A percentile compares a stretch with the other conserved stretches of the same genome.
Conservation (phyloP, 2,329 filamentous ascomycete genomes). For the Clarireedia monteithiana region DNA sequence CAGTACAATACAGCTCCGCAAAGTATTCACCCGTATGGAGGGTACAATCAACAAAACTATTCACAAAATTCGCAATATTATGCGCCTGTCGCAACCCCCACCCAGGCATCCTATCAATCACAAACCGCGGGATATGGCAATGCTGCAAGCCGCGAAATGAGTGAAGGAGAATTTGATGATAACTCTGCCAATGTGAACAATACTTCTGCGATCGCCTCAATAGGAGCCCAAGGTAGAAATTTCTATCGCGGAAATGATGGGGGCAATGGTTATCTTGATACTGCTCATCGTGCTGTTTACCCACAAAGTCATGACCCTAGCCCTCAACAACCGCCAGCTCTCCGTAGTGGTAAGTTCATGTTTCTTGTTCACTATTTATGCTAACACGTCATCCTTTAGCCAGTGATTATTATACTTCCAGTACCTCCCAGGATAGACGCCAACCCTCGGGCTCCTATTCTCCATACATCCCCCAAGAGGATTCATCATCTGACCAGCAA, state of each 20-base stretch:
- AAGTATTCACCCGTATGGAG: conserved; percentile 17
- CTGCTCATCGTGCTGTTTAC: conserved; percentile 20
- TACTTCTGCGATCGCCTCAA: conserved; percentile 9
- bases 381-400: not conserved
- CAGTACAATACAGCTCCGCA: conserved; percentile 14
- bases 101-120: conserved; percentile 1
- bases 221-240: conserved; percentile 12
- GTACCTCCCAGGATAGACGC: conserved; percentile 13
- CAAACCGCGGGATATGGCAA: conserved; percentile 11
- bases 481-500: conserved; percentile 10
- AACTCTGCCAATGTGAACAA: conserved; percentile 19
- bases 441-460: conserved; percentile 24
- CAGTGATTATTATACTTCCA: conserved; percentile 15
- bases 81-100: conserved; percentile 2
- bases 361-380: not conserved
- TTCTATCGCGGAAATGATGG: conserved; percentile 27
- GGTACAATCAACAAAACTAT: conserved; percentile 16
- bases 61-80: conserved; percentile 15
- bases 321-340: conserved; percentile 10
- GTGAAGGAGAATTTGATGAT: conserved; percentile 57
- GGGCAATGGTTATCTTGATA: conserved; percentile 18
- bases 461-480: conserved; percentile 18
- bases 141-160: conserved; percentile 69
- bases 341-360: conserved; percentile 16
- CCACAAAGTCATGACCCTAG: conserved; percentile 15